Conservation (phyloP, 129 eudicot genomes). For the Flaveria sonorensis region DNA sequence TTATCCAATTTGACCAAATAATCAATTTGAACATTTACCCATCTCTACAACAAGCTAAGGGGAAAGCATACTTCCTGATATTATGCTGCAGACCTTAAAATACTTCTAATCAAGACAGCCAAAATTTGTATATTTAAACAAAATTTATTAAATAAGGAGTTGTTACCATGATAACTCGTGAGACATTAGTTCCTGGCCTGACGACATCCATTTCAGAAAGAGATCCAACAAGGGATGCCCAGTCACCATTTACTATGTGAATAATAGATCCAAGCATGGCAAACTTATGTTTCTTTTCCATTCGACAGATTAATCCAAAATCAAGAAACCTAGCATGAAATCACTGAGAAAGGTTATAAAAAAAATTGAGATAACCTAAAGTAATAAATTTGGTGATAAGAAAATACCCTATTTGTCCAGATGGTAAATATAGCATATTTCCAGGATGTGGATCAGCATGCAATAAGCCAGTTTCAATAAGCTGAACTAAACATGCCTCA, state of each 20-base stretch:
- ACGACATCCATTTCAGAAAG: constrained; percentile 87
- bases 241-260: constrained; percentile 95
- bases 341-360: constrained; percentile 23
- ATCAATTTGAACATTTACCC: neutral
- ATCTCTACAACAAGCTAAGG: constrained; percentile 16
- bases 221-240: constrained; percentile 89
- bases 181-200: constrained; percentile 83
- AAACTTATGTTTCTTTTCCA: constrained; percentile 93
- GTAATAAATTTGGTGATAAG: constrained; percentile 9
- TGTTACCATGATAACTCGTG: constrained; percentile 83
- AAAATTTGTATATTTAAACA: neutral
- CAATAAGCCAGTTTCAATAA: constrained; percentile 89
- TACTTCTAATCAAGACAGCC: constrained; percentile 7
- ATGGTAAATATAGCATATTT: constrained; percentile 75
- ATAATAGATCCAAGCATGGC: constrained; percentile 96
- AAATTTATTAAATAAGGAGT: constrained; percentile 17
- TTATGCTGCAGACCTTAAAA: constrained; percentile 13
- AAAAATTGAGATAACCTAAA: constrained; percentile 13
- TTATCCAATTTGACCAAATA: neutral
- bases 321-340: constrained; percentile 73
- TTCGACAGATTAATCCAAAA: constrained; percentile 93
- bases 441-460: constrained; percentile 99
- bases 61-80: constrained; percentile 15
- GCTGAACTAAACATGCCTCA: constrained; percentile 89
- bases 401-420: constrained; percentile 88